Conservation (phyloP, 2,329 filamentous ascomycete species). For the Clathrospora elynae region DNA sequence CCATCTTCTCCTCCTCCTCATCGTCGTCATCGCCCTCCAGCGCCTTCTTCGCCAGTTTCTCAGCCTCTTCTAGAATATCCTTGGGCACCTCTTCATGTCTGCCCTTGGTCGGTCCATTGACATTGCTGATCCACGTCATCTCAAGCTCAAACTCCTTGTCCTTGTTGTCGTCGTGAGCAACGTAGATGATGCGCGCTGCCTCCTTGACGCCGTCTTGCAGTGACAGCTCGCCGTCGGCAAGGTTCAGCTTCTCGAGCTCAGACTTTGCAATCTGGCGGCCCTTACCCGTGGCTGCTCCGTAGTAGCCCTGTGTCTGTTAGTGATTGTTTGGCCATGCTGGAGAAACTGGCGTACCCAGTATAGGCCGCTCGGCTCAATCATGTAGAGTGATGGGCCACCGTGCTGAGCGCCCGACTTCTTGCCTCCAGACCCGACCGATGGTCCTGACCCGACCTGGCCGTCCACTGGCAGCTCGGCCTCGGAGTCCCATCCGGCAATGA, state of each 20-base stretch:
- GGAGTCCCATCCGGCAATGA: conserved; percentile 91
- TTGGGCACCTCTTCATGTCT: conserved; percentile 92
- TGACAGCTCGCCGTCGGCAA: conserved; percentile 75
- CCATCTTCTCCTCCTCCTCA: conserved; percentile 82
- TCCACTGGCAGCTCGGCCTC: conserved; percentile 85
- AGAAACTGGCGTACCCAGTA: conserved; percentile 72
- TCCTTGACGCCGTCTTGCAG: conserved; percentile 91
- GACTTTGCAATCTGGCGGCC: conserved; percentile 96
- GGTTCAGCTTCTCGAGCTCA: conserved; percentile 96
- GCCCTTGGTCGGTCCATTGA: conserved; percentile 87
- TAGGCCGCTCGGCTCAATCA: conserved; percentile 96
- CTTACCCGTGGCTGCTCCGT: conserved; percentile 96
- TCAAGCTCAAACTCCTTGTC: conserved; percentile 99
- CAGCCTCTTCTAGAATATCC: conserved; percentile 87
- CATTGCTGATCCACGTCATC: conserved; percentile 95
- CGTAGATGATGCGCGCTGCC: conserved; percentile 94
- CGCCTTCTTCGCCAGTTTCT: conserved; percentile 87
- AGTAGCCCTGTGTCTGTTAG: conserved; percentile 72
- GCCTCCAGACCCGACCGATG: conserved; percentile 78
- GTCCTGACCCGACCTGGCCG: conserved; percentile 85
- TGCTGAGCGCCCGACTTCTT: conserved; percentile 75
- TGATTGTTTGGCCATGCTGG: background rate
- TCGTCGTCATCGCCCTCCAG: conserved; percentile 84
- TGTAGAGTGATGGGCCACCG: conserved; percentile 93
- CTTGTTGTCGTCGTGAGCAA: conserved; percentile 98